Conservation (phyloP, 768 basidiomycete genomes). For the Leucosporidium creatinivorum region DNA sequence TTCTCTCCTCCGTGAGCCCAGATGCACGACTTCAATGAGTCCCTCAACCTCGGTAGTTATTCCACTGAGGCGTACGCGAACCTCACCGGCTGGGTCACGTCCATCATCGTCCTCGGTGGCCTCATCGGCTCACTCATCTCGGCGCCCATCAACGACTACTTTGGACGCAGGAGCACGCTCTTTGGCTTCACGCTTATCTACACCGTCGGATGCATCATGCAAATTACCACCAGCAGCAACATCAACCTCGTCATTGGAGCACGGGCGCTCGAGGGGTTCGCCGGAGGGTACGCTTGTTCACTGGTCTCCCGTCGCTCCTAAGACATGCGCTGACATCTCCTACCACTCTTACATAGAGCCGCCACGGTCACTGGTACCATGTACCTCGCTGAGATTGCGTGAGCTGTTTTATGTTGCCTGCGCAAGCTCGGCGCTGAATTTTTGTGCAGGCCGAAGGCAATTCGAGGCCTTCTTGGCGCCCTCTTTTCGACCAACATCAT, state of each 20-base stretch:
- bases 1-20: neutral
- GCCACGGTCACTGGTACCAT: neutral
- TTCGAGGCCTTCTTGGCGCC: neutral
- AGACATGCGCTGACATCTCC: no score
- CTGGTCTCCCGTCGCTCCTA: no score
- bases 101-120: neutral
- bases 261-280: neutral
- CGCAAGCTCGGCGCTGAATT: no score
- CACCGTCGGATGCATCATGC: neutral
- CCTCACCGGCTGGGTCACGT: neutral
- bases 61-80: neutral
- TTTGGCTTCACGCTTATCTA: neutral
- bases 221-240: neutral
- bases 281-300: neutral
- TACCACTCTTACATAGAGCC: no score
- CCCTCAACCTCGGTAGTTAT: neutral
- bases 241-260: slow-evolving; percentile 3
- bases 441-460: neutral
- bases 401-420: no score
- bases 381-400: neutral
- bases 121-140: neutral
- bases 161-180: neutral
- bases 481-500: neutral
- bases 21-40: neutral
- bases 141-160: neutral